A percentile compares a stretch with the other conserved stretches of the same genome.
Evolutionary conservation across 2,329 filamentous ascomycete genomes (phyloP).

Genomic region (Epichloe coenophiala): DNA sequence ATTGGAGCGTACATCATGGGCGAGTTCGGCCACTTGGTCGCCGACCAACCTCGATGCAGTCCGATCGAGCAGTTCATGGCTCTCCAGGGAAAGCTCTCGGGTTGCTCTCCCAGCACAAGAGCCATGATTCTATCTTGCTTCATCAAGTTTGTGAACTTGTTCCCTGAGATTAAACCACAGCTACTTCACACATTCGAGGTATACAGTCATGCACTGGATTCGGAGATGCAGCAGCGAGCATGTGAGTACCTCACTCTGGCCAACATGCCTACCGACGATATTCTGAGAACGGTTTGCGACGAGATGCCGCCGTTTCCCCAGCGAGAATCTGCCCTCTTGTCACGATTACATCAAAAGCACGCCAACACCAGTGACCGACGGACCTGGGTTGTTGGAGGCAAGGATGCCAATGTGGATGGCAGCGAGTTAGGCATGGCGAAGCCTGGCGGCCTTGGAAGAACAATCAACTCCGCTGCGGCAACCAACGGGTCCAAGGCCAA

Average conservation of each 20-base stretch:
- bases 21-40: conserved; percentile 93
- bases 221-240: conserved; percentile 88
- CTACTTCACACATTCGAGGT: conserved; percentile 79
- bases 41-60: conserved; percentile 81
- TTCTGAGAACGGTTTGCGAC: conserved; percentile 86
- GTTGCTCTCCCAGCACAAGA: conserved; percentile 76
- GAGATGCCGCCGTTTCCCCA: conserved; percentile 99
- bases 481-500: conserved; percentile 32
- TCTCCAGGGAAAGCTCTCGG: conserved; percentile 77
- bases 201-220: conserved; percentile 89
- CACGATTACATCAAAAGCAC: conserved; percentile 87
- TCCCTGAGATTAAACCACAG: conserved; percentile 96
- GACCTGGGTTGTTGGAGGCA: conserved; percentile 95
- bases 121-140: conserved; percentile 93
- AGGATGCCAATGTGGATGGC: conserved; percentile 76
- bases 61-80: conserved; percentile 96
- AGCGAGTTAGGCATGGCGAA: conserved; percentile 71
- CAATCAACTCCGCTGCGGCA: conserved; percentile 55
- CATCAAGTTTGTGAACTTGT: conserved; percentile 95
- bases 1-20: conserved; percentile 93
- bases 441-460: conserved; percentile 69
- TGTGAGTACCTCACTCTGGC: conserved; percentile 88
- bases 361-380: conserved; percentile 85
- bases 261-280: conserved; percentile 74
- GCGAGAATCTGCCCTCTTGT: conserved; percentile 79